Evolutionary conservation across 805 yeast species (phyloP).

Genomic region (Yarrowia osloensis): DNA sequence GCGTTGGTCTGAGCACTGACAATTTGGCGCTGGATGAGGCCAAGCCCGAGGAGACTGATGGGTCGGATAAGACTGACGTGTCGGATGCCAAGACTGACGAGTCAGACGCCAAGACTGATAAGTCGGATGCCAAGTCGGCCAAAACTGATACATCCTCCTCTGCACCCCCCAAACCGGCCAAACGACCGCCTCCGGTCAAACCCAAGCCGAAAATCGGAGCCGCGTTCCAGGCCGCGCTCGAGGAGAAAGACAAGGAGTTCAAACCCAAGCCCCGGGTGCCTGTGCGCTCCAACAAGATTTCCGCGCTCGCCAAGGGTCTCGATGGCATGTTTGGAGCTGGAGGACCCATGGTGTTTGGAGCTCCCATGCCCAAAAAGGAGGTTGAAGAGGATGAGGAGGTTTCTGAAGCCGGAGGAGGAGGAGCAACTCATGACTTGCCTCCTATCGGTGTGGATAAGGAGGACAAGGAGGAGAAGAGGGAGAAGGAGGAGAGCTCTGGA

Average conservation of each 20-base stretch:
- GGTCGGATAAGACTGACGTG: no score
- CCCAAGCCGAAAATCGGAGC: constrained; percentile 29
- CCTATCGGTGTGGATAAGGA: background rate
- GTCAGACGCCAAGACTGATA: background rate
- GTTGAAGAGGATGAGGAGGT: constrained; percentile 5
- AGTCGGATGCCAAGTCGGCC: background rate
- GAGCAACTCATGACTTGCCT: background rate
- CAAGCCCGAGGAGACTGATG: background rate
- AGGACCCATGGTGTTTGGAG: constrained; percentile 26
- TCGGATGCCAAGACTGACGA: background rate
- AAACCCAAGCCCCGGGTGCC: constrained; percentile 26
- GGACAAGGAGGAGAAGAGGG: background rate
- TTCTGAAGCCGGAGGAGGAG: background rate
- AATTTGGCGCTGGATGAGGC: background rate
- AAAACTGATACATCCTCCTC: background rate
- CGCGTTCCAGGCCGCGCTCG: constrained; percentile 24
- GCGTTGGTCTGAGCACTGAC: background rate
- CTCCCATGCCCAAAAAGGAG: constrained; percentile 29
- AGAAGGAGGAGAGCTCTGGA: background rate
- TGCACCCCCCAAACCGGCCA: background rate
- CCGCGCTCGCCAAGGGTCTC: constrained; percentile 27
- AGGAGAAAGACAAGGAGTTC: constrained; percentile 20
- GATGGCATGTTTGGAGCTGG: constrained; percentile 26
- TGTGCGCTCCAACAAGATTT: constrained; percentile 26
- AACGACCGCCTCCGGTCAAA: constrained; percentile 13